Conservation (phyloP, 352 stramenopile genomes). For the Phytophthora vignae region DNA sequence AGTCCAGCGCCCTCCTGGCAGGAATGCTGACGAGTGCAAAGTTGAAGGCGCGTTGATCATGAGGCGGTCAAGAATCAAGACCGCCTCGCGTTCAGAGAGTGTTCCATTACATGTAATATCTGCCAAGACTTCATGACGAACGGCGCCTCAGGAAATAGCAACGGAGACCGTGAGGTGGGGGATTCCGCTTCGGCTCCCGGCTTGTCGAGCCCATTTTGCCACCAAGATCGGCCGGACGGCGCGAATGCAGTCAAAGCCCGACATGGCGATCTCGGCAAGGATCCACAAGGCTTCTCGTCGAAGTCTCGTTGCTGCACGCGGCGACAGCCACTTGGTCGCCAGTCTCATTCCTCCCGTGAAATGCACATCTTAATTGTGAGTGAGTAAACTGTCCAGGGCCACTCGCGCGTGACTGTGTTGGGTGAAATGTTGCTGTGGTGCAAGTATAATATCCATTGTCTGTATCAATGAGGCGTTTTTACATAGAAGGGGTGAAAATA, state of each 20-base stretch:
- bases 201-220: not conserved
- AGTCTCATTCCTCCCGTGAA: not conserved
- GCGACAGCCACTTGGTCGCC: conserved; percentile 2
- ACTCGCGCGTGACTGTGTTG: too few relatives aligned
- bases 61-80: not conserved
- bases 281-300: not conserved
- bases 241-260: not conserved
- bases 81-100: not conserved
- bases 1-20: conserved; percentile 4
- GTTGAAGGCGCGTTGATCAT: not conserved
- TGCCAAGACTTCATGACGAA: not conserved
- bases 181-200: not conserved
- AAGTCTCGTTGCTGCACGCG: conserved; percentile 4
- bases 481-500: too few relatives aligned
- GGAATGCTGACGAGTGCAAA: not conserved
- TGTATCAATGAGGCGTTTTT: too few relatives aligned
- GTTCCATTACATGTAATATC: not conserved
- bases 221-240: not conserved
- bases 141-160: not conserved
- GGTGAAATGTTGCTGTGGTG: too few relatives aligned
- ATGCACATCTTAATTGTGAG: not conserved
- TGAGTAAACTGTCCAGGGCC: too few relatives aligned
- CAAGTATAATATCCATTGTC: too few relatives aligned
- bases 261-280: not conserved
- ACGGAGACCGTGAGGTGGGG: not conserved